Percentiles rank a stretch among this genome's conserved stretches.
These are phyloP conservation scores for Hortiboletus flavorubellus DNA, from an alignment of 768 basidiomycete genomes.

Conservation along the genomic window DNA sequence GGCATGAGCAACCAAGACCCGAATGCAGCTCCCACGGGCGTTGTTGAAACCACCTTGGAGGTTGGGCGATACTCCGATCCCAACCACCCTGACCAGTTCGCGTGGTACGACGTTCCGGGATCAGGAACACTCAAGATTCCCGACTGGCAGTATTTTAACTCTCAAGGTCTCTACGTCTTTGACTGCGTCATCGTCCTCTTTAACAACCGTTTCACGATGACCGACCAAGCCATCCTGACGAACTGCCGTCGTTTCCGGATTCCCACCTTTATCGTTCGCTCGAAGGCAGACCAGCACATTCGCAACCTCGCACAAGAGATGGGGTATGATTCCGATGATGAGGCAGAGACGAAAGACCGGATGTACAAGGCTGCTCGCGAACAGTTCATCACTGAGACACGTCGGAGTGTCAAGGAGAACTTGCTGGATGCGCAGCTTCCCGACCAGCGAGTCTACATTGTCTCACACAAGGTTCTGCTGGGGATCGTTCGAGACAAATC, in stretches of 20 bases:
- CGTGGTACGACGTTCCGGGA: conserved; percentile 39
- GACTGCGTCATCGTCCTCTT: conserved; percentile 36
- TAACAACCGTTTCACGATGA: conserved; percentile 35
- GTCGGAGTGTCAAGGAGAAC: conserved; percentile 22
- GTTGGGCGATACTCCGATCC: conserved; percentile 31
- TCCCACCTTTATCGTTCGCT: conserved; percentile 35
- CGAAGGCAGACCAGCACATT: conserved; percentile 36
- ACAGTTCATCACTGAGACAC: conserved; percentile 28
- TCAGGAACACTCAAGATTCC: conserved; percentile 35
- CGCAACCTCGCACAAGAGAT: conserved; percentile 24
- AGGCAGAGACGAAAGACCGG: conserved; percentile 11
- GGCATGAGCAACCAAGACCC: conserved; percentile 25
- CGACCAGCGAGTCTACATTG: conserved; percentile 29
- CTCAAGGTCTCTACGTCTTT: conserved; percentile 37
- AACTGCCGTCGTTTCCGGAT: conserved; percentile 34
- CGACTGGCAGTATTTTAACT: conserved; percentile 39
- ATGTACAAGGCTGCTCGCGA: conserved; percentile 25
- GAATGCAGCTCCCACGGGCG: conserved; percentile 30
- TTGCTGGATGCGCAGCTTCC: conserved; percentile 25
- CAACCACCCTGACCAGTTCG: conserved; percentile 20
- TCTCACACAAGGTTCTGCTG: conserved; percentile 24
- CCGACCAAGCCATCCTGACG: conserved; percentile 34
- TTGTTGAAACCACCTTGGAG: conserved; percentile 33
- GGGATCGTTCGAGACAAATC: conserved; percentile 24
- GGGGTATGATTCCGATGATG: conserved; percentile 28